Percentiles rank a stretch among this genome's conserved stretches.
Conservation (phyloP, 2,329 filamentous ascomycete species). For the Simplicillium aogashimaense region DNA sequence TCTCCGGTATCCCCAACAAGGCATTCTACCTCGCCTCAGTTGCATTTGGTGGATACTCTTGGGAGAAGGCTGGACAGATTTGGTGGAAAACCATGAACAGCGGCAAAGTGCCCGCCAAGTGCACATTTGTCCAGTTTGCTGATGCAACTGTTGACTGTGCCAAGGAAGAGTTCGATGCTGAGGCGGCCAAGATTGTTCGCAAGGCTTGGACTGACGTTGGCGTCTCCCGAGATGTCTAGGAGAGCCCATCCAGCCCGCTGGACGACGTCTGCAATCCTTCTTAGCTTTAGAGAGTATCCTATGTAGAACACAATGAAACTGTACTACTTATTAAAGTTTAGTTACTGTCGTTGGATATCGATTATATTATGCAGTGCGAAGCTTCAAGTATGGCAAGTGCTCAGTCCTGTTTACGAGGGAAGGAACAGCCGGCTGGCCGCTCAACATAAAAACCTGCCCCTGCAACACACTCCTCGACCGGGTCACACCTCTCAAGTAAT, state of each 20-base stretch:
- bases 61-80: conserved; percentile 42
- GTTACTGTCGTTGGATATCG: too few relatives aligned
- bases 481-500: not conserved
- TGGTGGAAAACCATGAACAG: conserved; percentile 41
- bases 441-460: too few relatives aligned
- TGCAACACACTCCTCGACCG: too few relatives aligned
- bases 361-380: too few relatives aligned
- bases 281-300: too few relatives aligned
- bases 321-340: too few relatives aligned
- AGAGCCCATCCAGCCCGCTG: not conserved
- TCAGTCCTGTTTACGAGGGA: too few relatives aligned
- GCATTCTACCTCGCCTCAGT: conserved; percentile 41
- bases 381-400: too few relatives aligned
- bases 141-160: conserved; percentile 36
- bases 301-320: too few relatives aligned
- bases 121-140: conserved; percentile 38
- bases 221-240: conserved; percentile 16
- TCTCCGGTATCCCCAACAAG: conserved; percentile 47
- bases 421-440: too few relatives aligned
- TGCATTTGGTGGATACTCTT: conserved; percentile 41
- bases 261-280: not conserved
- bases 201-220: conserved; percentile 39
- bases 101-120: conserved; percentile 27
- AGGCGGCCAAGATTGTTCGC: conserved; percentile 31
- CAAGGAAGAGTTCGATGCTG: conserved; percentile 28